Conservation (phyloP, 495 filamentous ascomycete species). For the Xylaria bambusicola region DNA sequence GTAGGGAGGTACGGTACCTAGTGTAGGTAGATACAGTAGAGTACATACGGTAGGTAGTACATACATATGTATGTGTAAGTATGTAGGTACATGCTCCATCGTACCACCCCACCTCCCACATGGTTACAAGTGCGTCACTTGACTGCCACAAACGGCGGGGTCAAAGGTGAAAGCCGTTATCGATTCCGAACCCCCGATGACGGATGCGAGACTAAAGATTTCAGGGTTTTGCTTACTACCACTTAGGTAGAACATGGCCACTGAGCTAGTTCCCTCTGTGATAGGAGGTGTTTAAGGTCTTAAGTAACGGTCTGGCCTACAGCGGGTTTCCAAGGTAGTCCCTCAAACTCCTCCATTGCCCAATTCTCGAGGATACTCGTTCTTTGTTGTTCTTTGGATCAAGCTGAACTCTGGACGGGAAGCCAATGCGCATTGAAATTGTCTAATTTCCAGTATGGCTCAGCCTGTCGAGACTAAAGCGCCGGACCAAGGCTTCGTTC, state of each 20-base stretch:
- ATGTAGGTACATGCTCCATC: too few relatives aligned
- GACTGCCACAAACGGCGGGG: constrained; percentile 8
- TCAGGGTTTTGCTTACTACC: constrained; percentile 10
- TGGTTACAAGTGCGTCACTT: not conserved
- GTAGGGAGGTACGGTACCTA: too few relatives aligned
- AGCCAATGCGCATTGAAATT: not conserved
- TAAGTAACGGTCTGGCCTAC: not conserved
- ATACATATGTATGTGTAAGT: too few relatives aligned
- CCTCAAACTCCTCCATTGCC: too few relatives aligned
- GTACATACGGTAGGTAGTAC: too few relatives aligned
- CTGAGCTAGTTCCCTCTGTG: too few relatives aligned
- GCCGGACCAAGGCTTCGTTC: constrained; percentile 10
- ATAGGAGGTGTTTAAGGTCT: too few relatives aligned
- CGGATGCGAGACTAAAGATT: constrained; percentile 1
- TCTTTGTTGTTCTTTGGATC: too few relatives aligned
- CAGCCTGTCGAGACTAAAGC: constrained; percentile 23
- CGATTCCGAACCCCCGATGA: constrained; percentile 12
- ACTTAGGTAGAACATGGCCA: too few relatives aligned
- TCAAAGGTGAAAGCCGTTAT: constrained; percentile 10
- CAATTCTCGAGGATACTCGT: too few relatives aligned
- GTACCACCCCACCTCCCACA: not conserved
- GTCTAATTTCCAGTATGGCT: constrained; percentile 26
- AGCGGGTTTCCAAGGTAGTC: not conserved
- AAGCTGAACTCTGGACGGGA: too few relatives aligned
- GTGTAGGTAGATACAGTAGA: too few relatives aligned